A percentile compares a stretch with the other conserved stretches of the same genome.
phyloP scores from a whole-genome alignment of 148 eudicot genomes.

The Camellia lanceoleosa region DNA sequence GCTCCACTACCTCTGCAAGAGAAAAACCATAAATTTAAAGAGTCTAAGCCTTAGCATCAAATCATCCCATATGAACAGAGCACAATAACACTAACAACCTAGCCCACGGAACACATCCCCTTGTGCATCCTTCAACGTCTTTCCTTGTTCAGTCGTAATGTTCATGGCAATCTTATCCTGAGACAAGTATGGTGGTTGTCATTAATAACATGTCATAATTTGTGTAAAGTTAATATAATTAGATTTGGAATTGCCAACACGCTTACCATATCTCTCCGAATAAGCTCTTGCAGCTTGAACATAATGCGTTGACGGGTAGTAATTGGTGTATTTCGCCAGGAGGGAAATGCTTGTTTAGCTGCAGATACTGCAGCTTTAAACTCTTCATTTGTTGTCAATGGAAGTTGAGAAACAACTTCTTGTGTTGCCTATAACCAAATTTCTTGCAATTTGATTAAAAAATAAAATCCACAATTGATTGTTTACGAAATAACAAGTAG shows the following conservation, averaged over 20 bases:
- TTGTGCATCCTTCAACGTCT: slow-evolving; percentile 94
- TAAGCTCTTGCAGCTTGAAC: slow-evolving; percentile 91
- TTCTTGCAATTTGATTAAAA: background rate
- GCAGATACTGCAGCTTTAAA: slow-evolving; percentile 91
- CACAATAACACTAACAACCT: slow-evolving; percentile 48
- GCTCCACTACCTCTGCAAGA: slow-evolving; percentile 94
- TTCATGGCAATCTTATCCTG: slow-evolving; percentile 92
- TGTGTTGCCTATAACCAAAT: slow-evolving; percentile 73
- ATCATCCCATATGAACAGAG: background rate
- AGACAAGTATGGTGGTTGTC: slow-evolving; percentile 13
- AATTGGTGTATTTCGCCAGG: slow-evolving; percentile 89
- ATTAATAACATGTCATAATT: background rate
- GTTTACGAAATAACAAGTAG: background rate
- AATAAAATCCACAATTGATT: background rate
- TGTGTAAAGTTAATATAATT: background rate
- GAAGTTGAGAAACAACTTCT: slow-evolving; percentile 86
- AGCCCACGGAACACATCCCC: slow-evolving; percentile 97
- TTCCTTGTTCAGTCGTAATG: slow-evolving; percentile 97
- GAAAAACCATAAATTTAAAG: slow-evolving; percentile 1
- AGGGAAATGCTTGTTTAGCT: slow-evolving; percentile 84
- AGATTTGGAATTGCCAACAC: slow-evolving; percentile 4
- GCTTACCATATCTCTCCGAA: slow-evolving; percentile 82
- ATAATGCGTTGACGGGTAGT: slow-evolving; percentile 88
- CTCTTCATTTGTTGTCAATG: slow-evolving; percentile 83
- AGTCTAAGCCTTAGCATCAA: slow-evolving; percentile 6